Percentiles rank a stretch among this genome's conserved stretches.
Conservation (phyloP, 306 rosid species). For the Rosa lucieae region DNA sequence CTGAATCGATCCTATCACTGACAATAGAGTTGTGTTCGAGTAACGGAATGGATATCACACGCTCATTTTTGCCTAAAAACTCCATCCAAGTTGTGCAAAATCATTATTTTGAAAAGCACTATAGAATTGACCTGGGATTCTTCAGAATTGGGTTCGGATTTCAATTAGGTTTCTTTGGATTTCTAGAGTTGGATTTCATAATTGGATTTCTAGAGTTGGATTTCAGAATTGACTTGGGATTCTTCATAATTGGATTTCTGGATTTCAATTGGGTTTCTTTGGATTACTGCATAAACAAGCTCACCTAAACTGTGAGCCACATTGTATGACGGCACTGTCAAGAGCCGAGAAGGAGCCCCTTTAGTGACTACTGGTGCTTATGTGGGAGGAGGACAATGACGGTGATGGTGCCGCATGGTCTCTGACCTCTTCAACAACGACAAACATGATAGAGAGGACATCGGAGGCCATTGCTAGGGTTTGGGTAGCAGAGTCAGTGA, state of each 20-base stretch:
- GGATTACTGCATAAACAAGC: too few species aligned
- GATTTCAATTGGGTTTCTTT: too few species aligned
- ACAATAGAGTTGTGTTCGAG: constrained; percentile 53
- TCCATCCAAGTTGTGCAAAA: not conserved
- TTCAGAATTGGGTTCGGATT: too few species aligned
- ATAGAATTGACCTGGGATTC: too few species aligned
- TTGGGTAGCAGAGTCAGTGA: not conserved
- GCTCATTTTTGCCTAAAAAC: constrained; percentile 50
- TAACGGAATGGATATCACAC: constrained; percentile 43
- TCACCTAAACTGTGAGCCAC: constrained; percentile 40
- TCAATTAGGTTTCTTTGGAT: too few species aligned
- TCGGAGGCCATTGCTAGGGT: constrained; percentile 46
- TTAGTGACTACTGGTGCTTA: not conserved
- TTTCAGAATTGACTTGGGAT: too few species aligned
- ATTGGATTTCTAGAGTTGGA: too few species aligned
- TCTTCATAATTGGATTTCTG: too few species aligned
- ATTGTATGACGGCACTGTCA: constrained; percentile 12
- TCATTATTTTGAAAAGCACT: not conserved
- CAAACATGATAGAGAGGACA: constrained; percentile 3
- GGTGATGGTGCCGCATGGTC: constrained; percentile 4
- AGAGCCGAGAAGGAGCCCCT: constrained; percentile 23
- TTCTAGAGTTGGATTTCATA: too few species aligned
- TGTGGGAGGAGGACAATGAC: not conserved
- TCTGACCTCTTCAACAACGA: constrained; percentile 58
- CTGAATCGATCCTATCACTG: constrained; percentile 45